These are phyloP conservation scores for Fusarium coffeatum DNA, from an alignment of 2,329 filamentous ascomycete genomes.

Conservation along the genomic window DNA sequence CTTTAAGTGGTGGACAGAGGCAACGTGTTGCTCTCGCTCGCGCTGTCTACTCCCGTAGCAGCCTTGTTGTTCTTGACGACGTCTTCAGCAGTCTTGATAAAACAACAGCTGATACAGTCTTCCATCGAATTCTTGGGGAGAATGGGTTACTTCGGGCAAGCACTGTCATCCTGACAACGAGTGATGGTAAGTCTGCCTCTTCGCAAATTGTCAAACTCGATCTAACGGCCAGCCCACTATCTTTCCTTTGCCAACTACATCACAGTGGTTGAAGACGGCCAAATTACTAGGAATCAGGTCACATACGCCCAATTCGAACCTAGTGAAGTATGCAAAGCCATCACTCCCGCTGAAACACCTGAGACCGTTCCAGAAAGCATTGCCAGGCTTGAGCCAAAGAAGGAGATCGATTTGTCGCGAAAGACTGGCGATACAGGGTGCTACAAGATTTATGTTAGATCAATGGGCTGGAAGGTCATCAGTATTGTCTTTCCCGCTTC, in stretches of 20 bases:
- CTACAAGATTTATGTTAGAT: constrained; percentile 47
- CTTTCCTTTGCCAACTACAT: constrained; percentile 42
- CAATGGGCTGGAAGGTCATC: constrained; percentile 42
- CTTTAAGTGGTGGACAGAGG: constrained; percentile 59
- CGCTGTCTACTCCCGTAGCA: constrained; percentile 56
- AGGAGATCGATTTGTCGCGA: constrained; percentile 42
- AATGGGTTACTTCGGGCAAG: constrained; percentile 55
- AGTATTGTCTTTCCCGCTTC: constrained; percentile 26
- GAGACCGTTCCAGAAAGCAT: not conserved
- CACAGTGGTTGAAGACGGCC: constrained; percentile 42
- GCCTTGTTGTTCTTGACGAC: constrained; percentile 60
- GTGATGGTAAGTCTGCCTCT: constrained; percentile 1
- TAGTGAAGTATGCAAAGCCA: not conserved
- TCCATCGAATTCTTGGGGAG: constrained; percentile 55
- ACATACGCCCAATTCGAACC: constrained; percentile 33
- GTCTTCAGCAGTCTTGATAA: constrained; percentile 59
- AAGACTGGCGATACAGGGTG: constrained; percentile 47
- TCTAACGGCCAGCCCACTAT: constrained; percentile 39
- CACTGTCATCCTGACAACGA: constrained; percentile 47
- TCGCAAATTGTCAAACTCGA: rapidly evolving
- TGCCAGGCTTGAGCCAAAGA: not conserved
- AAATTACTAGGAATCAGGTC: constrained; percentile 43
- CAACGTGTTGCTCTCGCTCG: constrained; percentile 59
- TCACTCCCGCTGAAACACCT: not conserved
- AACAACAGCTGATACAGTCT: constrained; percentile 56